Evolutionary conservation across 139 green algal genomes (phyloP), one percentile per base, ranked within the genome.

Genomic region (Spirogloea muscicola): DNA sequence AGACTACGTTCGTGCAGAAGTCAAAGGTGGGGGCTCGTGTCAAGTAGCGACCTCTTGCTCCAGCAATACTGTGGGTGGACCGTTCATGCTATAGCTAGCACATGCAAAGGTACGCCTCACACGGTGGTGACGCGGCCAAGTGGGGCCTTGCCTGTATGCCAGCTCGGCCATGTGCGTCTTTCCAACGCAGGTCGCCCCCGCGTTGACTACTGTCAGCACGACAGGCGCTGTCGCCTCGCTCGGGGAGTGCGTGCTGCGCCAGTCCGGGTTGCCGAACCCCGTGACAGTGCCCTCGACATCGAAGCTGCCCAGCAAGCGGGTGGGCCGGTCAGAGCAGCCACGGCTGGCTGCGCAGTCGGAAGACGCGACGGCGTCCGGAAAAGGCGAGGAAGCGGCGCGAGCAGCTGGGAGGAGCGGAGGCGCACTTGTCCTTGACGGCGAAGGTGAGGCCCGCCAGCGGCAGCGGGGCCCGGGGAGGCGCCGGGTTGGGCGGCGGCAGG

Each of bases 111-210:
- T 31, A 31, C 21, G 21, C 46, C 46, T 31, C 21, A 21, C 46
- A 55, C 21, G 46, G 21, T 21, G 21, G 21, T 55, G 21, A 21
- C 46, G 21, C 46, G 46, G 21, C 21, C 46, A 21, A 21, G 21
- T 31, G 61, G 2, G 34, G 3, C 4, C 27, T n/a, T 46, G 63
- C 68, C 76, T 85, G 76, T 89, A 93, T 1, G 90, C 92, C 68
- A 97, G 74, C 84, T 98, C 93, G 70, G 96, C 92, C 92, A 98
- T 94, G 73, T 95, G 86, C 1, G 90, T 91, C 62, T 90, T 96
- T 34, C 91, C 91, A 3, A 87, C 40, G 3, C 89, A 16, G 0
- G 27, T 84, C 1, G 87, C 92, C 3, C 92, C 92, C 0, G 89
- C 89, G 13, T 84, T 68, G 18, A 97, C 65, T 60, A 97, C 65